A percentile compares a stretch with the other conserved stretches of the same genome.
Conservation (phyloP, 441 rosid species). For the Syzygium malaccense region DNA sequence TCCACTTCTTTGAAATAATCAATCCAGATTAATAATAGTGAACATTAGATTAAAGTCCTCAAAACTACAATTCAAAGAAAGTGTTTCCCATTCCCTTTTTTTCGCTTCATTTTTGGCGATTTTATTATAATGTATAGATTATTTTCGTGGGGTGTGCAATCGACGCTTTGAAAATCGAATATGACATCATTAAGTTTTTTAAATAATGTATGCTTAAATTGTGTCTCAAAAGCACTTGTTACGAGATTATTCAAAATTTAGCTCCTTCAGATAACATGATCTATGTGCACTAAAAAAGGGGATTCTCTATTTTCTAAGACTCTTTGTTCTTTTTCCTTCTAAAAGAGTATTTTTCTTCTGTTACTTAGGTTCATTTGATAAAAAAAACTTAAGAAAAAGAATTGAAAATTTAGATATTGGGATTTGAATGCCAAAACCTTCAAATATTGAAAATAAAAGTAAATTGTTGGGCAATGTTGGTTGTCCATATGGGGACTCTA, state of each 20-base stretch:
- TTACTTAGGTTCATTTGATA: neutral
- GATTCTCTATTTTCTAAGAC: neutral
- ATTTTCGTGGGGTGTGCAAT: fast-evolving
- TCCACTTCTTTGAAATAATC: neutral
- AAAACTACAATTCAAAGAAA: neutral
- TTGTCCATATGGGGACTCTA: neutral
- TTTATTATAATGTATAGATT: neutral
- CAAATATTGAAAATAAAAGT: neutral
- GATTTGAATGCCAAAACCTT: neutral
- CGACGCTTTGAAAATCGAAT: neutral
- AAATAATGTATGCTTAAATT: neutral
- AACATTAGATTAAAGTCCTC: neutral
- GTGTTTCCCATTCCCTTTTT: neutral
- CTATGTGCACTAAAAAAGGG: neutral
- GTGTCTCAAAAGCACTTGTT: neutral
- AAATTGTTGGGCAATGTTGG: neutral
- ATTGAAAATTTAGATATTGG: neutral
- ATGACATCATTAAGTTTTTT: neutral
- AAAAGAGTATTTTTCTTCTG: neutral
- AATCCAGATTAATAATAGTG: neutral
- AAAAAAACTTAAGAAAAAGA: neutral
- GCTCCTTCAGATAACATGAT: fast-evolving
- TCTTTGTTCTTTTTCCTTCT: fast-evolving
- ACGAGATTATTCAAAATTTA: neutral
- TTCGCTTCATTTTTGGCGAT: neutral